Base-by-base conservation (phyloP, 108 stramenopile genomes). In the Epipyxis sp. region DNA sequence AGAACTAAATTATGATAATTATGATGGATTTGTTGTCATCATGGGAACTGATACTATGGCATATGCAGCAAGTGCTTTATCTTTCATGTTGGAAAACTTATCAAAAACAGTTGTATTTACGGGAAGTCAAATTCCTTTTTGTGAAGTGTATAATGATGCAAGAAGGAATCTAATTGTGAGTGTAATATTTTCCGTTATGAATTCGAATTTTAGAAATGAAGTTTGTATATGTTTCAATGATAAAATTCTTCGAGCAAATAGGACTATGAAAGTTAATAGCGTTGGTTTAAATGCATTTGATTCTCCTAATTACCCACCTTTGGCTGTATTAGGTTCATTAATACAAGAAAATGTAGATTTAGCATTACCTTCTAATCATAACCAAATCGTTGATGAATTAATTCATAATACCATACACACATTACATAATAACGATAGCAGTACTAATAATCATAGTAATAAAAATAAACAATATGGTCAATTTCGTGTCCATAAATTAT, bases 11-110 rank as follows among this genome's bases (percentile, higher is more conserved):
- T 94, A 96, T 83, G 79, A 83, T 40, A 77, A 92, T 76, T 94
- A 93, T 83, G 94, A 95, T 83, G 96, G 96, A 3, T 99, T 99
- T 69, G 96, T 99, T 13, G 91, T 99, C 3, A 69, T 96, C 42
- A 92, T 85, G 83, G 98, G 98, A 37, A 99, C 96, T 0, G 98
- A 99, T 86, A 99, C 98, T 0, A 96, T 99, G 95, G 94, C 95
- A 30, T 99, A 97, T 85, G 77, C 90, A 20, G 92, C 95, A 0
- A 88, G 92, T 25, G 96, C 97, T 1, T 83, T 97, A 40, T 86
- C 88, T 42, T 99, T 97, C 88, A 95, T 99, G 94, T 83, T 99
- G 39, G 94, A 99, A 81, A 96, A 97, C 88, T 86, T 99, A 41
- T 90, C 91, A 20, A 99, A 99, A 80, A 91, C 98, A 1, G 95